Conservation (phyloP, 2,329 filamentous ascomycete species). For the Aspergillus sergii region DNA sequence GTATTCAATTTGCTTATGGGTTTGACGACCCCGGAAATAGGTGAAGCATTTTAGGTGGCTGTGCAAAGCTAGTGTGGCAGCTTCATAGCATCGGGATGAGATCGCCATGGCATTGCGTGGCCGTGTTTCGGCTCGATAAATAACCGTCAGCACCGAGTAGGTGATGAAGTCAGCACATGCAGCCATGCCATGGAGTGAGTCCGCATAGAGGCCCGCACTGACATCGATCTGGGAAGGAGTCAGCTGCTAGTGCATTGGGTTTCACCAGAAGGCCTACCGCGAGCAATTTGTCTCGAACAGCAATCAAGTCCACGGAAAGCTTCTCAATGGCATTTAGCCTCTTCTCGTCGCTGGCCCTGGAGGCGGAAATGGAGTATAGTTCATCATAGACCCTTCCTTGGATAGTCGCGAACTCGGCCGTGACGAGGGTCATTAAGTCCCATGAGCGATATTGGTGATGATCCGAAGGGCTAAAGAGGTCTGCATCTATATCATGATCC, state of each 20-base stretch:
- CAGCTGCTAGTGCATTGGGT: not conserved
- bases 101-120: constrained; percentile 27
- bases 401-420: constrained; percentile 24
- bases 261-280: constrained; percentile 17
- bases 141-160: constrained; percentile 27
- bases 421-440: constrained; percentile 28
- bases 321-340: constrained; percentile 20
- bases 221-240: constrained; percentile 23
- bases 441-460: constrained; percentile 23
- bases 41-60: constrained; percentile 31
- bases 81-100: constrained; percentile 29
- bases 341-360: constrained; percentile 16
- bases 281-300: constrained; percentile 25
- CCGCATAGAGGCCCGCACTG: constrained; percentile 24
- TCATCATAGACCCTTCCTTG: constrained; percentile 30
- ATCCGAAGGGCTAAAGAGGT: constrained; percentile 20
- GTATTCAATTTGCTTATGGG: constrained; percentile 32
- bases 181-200: constrained; percentile 29
- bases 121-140: constrained; percentile 28
- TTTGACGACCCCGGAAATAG: constrained; percentile 27
- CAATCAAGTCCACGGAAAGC: constrained; percentile 26
- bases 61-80: constrained; percentile 27
- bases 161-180: constrained; percentile 30
- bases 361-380: constrained; percentile 26
- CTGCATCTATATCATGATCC: constrained; percentile 31